Evolutionary conservation across 129 eudicot species (phyloP), one percentile per base, ranked within the genome.

Genomic region (Tanacetum coccineum): DNA sequence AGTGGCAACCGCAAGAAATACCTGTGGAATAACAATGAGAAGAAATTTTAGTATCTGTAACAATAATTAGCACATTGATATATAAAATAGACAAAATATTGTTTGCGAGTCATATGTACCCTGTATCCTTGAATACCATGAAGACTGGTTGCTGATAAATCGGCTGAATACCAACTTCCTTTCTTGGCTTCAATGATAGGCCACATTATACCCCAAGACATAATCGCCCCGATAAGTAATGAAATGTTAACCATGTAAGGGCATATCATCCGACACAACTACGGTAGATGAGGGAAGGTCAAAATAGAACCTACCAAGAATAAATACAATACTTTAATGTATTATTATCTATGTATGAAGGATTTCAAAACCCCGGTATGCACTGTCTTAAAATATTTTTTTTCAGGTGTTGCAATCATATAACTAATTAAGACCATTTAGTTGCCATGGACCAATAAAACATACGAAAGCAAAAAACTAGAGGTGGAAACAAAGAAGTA

Each of bases 121-220:
- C 81, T 79, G 68, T 85, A 85, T 53, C 91, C 91, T n/a, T n/a
- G n/a, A n/a, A n/a, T n/a, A n/a, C n/a, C n/a, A n/a, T n/a, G n/a
- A n/a, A n/a, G n/a, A n/a, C n/a, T n/a, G n/a, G n/a, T n/a, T n/a
- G n/a, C n/a, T n/a, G n/a, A n/a, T n/a, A n/a, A n/a, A n/a, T n/a
- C n/a, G n/a, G n/a, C n/a, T n/a, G n/a, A n/a, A n/a, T n/a, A n/a
- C n/a, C n/a, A n/a, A n/a, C n/a, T n/a, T n/a, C n/a, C n/a, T n/a
- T n/a, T n/a, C n/a, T n/a, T n/a, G n/a, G n/a, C n/a, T n/a, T n/a
- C n/a, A n/a, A 85, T 82, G 4, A 64, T 17, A 0, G 91, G 91
- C 91, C 91, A 85, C 82, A 85, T 51, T 63, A 85, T 76, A 10
- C 84, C 87, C 91, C 91, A 85, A 30, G 91, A 85, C 49, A 85